These are phyloP conservation scores for Trifolium repens DNA, from an alignment of 306 rosid species.

Conservation along the genomic window DNA sequence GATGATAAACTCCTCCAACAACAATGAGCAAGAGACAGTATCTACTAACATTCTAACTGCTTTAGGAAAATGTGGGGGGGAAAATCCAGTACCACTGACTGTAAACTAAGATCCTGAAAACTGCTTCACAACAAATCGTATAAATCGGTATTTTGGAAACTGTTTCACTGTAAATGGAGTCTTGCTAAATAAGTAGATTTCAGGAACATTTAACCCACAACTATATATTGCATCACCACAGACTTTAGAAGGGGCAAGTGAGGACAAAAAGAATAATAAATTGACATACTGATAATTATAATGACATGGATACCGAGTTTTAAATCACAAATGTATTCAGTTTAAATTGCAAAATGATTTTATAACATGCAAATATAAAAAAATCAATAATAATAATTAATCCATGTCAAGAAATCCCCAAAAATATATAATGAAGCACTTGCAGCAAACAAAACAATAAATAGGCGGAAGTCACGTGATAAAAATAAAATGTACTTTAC, in stretches of 20 bases:
- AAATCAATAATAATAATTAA: slow-evolving; percentile 3
- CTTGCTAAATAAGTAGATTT: slow-evolving; percentile 19
- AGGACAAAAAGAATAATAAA: slow-evolving; percentile 16
- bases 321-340: not conserved
- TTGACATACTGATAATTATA: not conserved
- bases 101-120: slow-evolving; percentile 13
- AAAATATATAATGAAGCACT: slow-evolving; percentile 2
- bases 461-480: slow-evolving; percentile 11
- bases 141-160: slow-evolving; percentile 13
- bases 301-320: slow-evolving; percentile 9
- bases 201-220: slow-evolving; percentile 2
- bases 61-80: not conserved
- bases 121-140: slow-evolving; percentile 28
- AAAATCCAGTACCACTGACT: slow-evolving; percentile 11
- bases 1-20: slow-evolving; percentile 22
- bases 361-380: not conserved
- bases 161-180: slow-evolving; percentile 14
- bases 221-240: slow-evolving; percentile 19
- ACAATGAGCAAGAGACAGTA: slow-evolving; percentile 1
- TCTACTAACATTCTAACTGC: slow-evolving; percentile 15
- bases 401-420: slow-evolving; percentile 13
- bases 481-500: slow-evolving; percentile 8
- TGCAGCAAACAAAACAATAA: slow-evolving; percentile 16
- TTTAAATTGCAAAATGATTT: slow-evolving; percentile 5
- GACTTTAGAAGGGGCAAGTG: not conserved